Percentiles rank a stretch among this genome's conserved stretches.
Evolutionary conservation across 176 grass and related monocot species (phyloP).

Genomic region (Triticum turgidum): DNA sequence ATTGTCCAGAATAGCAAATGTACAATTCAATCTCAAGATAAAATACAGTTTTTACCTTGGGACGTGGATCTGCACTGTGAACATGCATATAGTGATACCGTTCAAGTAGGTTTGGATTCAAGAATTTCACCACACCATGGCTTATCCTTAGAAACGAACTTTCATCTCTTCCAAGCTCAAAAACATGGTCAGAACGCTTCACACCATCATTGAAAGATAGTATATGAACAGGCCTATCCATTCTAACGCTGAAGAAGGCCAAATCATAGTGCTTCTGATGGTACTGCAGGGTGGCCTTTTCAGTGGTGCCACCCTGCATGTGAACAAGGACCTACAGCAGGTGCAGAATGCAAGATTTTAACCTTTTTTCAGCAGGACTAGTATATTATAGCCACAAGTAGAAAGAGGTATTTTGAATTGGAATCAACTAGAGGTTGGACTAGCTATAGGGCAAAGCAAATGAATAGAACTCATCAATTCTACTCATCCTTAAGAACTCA

Average conservation of each 20-base stretch:
- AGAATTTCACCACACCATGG: background rate
- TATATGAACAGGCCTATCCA: background rate
- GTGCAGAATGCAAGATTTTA: background rate
- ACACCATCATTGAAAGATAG: background rate
- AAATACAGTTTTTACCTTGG: background rate
- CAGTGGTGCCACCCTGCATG: background rate
- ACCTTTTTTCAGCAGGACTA: background rate
- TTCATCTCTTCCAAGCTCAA: background rate
- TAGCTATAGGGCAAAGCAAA: background rate
- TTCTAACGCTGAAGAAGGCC: background rate
- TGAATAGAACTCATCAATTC: background rate
- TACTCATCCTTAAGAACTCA: background rate
- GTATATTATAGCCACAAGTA: background rate
- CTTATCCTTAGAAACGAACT: background rate
- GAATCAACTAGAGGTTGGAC: background rate
- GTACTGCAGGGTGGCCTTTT: background rate
- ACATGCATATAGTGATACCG: background rate
- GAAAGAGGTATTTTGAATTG: background rate
- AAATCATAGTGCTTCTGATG: conserved; percentile 27
- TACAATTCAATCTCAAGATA: background rate
- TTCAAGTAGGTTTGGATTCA: background rate
- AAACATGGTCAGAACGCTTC: background rate
- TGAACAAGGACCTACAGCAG: background rate
- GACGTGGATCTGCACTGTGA: background rate
- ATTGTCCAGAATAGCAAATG: background rate